These are phyloP conservation scores for Boletus edulis DNA, from an alignment of 768 basidiomycete genomes.

Conservation along the genomic window DNA sequence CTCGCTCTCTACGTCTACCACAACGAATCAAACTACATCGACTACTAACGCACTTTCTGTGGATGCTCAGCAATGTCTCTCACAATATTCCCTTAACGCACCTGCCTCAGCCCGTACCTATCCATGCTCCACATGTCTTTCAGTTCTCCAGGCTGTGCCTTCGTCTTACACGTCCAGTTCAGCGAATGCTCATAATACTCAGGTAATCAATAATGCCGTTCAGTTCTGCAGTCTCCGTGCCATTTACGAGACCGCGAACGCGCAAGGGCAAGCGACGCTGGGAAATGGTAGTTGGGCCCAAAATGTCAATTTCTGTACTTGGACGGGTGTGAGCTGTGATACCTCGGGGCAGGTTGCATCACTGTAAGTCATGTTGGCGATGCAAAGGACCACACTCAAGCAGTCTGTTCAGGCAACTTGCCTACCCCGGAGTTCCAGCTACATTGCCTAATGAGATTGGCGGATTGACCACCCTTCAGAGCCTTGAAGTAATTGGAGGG, in stretches of 20 bases:
- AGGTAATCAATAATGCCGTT: constrained; percentile 34
- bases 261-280: constrained; percentile 38
- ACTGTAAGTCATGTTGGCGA: constrained; percentile 33
- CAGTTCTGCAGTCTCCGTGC: constrained; percentile 50
- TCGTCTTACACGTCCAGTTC: constrained; percentile 27
- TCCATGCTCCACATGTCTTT: constrained; percentile 45
- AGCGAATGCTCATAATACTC: constrained; percentile 33
- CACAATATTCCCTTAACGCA: constrained; percentile 45
- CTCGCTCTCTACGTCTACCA: constrained; percentile 12
- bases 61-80: constrained; percentile 43
- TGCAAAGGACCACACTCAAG: neutral
- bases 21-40: constrained; percentile 21
- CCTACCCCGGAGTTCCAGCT: constrained; percentile 47
- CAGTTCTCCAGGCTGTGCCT: constrained; percentile 39
- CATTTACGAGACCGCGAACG: constrained; percentile 39
- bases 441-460: constrained; percentile 42
- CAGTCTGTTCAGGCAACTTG: constrained; percentile 31
- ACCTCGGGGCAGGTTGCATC: constrained; percentile 38
- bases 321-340: constrained; percentile 47
- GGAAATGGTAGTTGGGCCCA: constrained; percentile 44
- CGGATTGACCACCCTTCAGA: constrained; percentile 36
- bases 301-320: constrained; percentile 44
- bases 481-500: constrained; percentile 40
- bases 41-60: constrained; percentile 33
- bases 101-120: constrained; percentile 41